Evolutionary conservation across 2,329 filamentous ascomycete genomes (phyloP).

Genomic region (Elsinoe perseae): DNA sequence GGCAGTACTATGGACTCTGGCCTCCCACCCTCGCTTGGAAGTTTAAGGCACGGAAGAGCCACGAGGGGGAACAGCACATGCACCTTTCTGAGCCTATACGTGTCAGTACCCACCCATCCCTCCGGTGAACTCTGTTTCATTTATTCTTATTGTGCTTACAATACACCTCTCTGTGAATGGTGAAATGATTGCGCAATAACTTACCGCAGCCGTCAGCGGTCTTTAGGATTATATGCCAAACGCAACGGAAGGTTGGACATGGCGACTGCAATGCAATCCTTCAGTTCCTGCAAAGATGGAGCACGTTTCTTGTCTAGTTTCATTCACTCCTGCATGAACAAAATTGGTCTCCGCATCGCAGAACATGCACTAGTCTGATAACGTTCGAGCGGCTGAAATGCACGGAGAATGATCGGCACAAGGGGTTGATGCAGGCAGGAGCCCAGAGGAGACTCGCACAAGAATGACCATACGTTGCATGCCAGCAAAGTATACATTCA

Average conservation of each 20-base stretch:
- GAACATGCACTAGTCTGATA: neutral
- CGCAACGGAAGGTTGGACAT: neutral
- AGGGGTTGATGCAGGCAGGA: neutral
- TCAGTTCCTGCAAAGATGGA: neutral
- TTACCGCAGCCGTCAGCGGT: neutral
- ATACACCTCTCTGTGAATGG: too few relatives aligned
- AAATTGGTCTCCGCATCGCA: conserved; percentile 11
- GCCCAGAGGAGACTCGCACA: neutral
- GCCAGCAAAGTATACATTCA: too few relatives aligned
- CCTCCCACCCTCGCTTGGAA: conserved; percentile 3
- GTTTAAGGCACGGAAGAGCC: neutral
- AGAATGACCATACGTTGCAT: neutral
- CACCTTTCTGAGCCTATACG: neutral
- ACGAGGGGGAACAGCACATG: neutral
- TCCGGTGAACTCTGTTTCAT: neutral
- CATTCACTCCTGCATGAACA: conserved; percentile 8
- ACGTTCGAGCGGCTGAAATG: neutral
- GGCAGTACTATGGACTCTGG: neutral
- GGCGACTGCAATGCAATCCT: neutral
- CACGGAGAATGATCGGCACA: conserved; percentile 3
- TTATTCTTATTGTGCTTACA: neutral
- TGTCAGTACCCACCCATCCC: neutral
- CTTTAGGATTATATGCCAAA: neutral
- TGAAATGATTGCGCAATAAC: neutral
- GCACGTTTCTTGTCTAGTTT: neutral